Evolutionary conservation across 495 filamentous ascomycete species (phyloP).

Genomic region (Aspergillus sclerotioniger): DNA sequence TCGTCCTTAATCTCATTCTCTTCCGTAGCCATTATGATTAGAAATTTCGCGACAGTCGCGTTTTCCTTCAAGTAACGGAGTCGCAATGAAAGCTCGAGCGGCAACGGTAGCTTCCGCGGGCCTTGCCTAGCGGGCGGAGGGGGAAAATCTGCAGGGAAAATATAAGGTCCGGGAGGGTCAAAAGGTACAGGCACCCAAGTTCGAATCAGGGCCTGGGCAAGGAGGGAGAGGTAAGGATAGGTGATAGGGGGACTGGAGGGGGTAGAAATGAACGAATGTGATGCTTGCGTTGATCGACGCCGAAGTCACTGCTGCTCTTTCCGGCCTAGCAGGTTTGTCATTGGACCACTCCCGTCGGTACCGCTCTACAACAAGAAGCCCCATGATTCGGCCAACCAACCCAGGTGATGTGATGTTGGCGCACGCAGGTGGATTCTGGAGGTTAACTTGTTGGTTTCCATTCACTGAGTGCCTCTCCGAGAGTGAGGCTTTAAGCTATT

Average conservation of each 20-base stretch:
- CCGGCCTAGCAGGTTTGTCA: slow-evolving; percentile 37
- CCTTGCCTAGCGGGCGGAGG: slow-evolving; percentile 13
- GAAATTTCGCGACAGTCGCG: not conserved
- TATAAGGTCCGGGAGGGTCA: slow-evolving; percentile 12
- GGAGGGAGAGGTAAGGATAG: slow-evolving; percentile 7
- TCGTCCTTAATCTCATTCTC: slow-evolving; percentile 39
- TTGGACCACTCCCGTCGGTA: slow-evolving; percentile 9
- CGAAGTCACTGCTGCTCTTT: slow-evolving; percentile 28
- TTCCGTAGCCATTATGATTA: slow-evolving; percentile 34
- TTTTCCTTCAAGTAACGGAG: not conserved
- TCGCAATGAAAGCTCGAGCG: slow-evolving; percentile 20
- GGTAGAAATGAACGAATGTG: slow-evolving; percentile 16
- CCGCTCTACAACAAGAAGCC: not conserved
- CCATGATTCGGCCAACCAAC: too few species aligned
- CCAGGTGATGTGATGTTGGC: too few species aligned
- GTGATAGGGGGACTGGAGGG: slow-evolving; percentile 14
- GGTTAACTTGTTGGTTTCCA: too few species aligned
- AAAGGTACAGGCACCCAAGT: not conserved
- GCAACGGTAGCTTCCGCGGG: slow-evolving; percentile 15
- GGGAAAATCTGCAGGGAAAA: slow-evolving; percentile 18
- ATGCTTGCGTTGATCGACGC: slow-evolving; percentile 26
- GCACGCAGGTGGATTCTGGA: not conserved
- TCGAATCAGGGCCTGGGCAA: slow-evolving; percentile 8
- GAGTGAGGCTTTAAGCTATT: too few species aligned
- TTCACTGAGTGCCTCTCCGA: too few species aligned